A percentile compares a stretch with the other conserved stretches of the same genome.
phyloP scores from a whole-genome alignment of 139 green algal genomes.

The Micractinium conductrix region DNA sequence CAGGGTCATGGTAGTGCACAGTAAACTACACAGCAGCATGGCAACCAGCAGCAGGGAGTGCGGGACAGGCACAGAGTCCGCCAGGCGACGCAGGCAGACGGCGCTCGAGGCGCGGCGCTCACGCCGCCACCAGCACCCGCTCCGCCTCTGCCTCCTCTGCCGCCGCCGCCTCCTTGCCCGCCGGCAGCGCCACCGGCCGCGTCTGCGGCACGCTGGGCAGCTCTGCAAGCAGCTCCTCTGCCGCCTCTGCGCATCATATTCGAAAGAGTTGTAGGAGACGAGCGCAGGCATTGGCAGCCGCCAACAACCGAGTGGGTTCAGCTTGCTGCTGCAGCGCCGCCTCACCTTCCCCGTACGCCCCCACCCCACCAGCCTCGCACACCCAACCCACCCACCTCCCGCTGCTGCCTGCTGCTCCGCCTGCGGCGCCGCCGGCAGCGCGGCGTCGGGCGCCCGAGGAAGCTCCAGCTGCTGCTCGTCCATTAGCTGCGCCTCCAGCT shows the following conservation, averaged over 20 bases:
- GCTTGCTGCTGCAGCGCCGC: neutral
- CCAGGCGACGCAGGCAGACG: too few relatives aligned
- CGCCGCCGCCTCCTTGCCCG: neutral
- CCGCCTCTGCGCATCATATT: neutral
- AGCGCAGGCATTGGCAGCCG: neutral
- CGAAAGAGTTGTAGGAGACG: too few relatives aligned
- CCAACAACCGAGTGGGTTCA: neutral
- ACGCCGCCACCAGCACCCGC: conserved; percentile 4
- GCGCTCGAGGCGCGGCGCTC: neutral
- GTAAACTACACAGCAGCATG: too few relatives aligned
- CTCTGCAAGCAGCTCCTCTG: neutral
- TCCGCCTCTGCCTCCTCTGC: neutral
- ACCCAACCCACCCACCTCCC: neutral
- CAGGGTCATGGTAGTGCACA: too few relatives aligned
- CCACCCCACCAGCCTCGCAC: too few relatives aligned
- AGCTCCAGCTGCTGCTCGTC: conserved; percentile 20
- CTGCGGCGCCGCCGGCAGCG: neutral
- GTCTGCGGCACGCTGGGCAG: conserved; percentile 4
- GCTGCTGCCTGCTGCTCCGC: neutral
- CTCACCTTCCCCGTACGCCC: too few relatives aligned
- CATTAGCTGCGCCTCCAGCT: conserved; percentile 25
- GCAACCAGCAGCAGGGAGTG: too few relatives aligned
- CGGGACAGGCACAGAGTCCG: too few relatives aligned
- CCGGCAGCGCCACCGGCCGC: neutral
- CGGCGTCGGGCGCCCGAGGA: neutral